phyloP scores from a whole-genome alignment of 164 flowering plant species.

The Sedum album region DNA sequence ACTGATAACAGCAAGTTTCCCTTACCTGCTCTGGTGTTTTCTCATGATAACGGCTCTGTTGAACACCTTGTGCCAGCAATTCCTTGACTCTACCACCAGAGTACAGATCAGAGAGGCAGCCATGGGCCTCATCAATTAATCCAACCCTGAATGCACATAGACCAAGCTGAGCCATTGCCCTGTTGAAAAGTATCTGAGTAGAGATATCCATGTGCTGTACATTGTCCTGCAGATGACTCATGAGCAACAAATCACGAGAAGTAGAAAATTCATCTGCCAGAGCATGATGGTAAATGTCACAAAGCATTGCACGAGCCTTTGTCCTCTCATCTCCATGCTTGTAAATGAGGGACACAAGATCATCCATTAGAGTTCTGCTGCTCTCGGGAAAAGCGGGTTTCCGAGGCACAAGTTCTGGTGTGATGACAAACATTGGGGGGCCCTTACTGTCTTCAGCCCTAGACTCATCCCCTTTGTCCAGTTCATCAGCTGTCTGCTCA shows the following conservation, averaged over 20 bases:
- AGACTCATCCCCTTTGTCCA: constrained; percentile 36
- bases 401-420: constrained; percentile 73
- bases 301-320: constrained; percentile 95
- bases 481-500: constrained; percentile 42
- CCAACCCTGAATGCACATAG: constrained; percentile 79
- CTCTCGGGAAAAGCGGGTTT: constrained; percentile 72
- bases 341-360: constrained; percentile 72
- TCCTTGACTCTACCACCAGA: constrained; percentile 94
- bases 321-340: constrained; percentile 90
- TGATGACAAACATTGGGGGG: constrained; percentile 62
- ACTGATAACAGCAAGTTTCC: background rate
- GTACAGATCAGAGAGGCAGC: constrained; percentile 84
- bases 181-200: constrained; percentile 80
- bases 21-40: constrained; percentile 98
- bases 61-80: constrained; percentile 89
- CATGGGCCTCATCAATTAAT: constrained; percentile 58
- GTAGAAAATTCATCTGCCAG: constrained; percentile 61
- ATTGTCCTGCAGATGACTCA: constrained; percentile 95
- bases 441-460: constrained; percentile 45
- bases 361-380: constrained; percentile 74
- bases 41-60: constrained; percentile 93
- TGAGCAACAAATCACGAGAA: constrained; percentile 74
- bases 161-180: constrained; percentile 97
- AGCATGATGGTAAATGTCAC: constrained; percentile 96
- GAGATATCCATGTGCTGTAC: constrained; percentile 83